Percentiles rank a stretch among this genome's conserved stretches.
These are phyloP conservation scores for Exobasidium cylindrosporum DNA, from an alignment of 1,284 basidiomycete genomes.

Conservation along the genomic window DNA sequence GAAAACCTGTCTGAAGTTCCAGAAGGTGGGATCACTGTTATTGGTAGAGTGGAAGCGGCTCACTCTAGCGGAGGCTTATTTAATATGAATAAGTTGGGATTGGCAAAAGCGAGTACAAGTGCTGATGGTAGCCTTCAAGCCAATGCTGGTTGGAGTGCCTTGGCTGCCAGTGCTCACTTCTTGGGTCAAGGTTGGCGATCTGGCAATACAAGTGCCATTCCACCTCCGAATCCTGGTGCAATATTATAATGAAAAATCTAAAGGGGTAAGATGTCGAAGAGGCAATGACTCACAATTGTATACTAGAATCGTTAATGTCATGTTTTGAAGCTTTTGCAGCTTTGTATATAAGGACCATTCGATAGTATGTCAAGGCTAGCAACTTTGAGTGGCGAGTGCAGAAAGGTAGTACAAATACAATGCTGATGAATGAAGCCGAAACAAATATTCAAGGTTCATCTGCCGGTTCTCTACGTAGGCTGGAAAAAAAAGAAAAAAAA, in stretches of 20 bases:
- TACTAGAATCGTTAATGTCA: too few relatives aligned
- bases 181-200: conserved; percentile 7
- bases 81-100: not conserved
- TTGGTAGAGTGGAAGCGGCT: conserved; percentile 33
- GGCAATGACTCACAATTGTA: too few relatives aligned
- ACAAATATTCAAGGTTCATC: conserved; percentile 30
- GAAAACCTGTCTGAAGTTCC: conserved; percentile 49
- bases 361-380: too few relatives aligned
- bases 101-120: not conserved
- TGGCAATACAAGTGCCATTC: not conserved
- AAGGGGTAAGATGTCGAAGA: too few relatives aligned
- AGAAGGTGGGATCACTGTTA: conserved; percentile 40
- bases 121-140: not conserved
- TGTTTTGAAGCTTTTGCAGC: too few relatives aligned
- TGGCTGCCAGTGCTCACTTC: conserved; percentile 11
- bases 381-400: too few relatives aligned
- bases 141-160: conserved; percentile 3
- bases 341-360: too few relatives aligned
- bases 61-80: conserved; percentile 4
- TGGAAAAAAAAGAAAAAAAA: conserved; percentile 16
- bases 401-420: not conserved
- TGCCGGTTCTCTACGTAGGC: conserved; percentile 37
- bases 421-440: not conserved
- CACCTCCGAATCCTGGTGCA: not conserved
- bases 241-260: not conserved